Conservation (phyloP, 1,139 yeast genomes). For the Yueomyces sp. region DNA sequence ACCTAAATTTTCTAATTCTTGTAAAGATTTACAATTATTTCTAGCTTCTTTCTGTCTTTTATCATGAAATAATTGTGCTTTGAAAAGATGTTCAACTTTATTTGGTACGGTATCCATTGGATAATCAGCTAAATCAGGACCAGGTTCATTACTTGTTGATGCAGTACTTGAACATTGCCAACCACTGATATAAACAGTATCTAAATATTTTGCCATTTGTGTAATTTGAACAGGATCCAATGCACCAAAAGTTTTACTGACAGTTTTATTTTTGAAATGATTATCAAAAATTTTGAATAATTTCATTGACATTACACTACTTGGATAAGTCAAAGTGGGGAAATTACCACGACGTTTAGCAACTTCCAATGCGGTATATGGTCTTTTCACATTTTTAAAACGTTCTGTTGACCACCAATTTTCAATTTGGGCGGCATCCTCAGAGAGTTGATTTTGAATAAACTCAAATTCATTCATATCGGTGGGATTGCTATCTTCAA, state of each 20-base stretch:
- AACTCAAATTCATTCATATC: no score
- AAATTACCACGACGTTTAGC: conserved; percentile 80
- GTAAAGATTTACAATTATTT: conserved; percentile 47
- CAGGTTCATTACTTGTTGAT: conserved; percentile 92
- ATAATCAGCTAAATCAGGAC: conserved; percentile 96
- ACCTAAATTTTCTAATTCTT: conserved; percentile 31
- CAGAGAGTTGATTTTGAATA: conserved; percentile 3
- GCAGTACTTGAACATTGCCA: conserved; percentile 99
- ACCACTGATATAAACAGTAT: conserved; percentile 87
- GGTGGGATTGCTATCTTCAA: no score
- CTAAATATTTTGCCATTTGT: conserved; percentile 93
- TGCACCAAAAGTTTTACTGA: conserved; percentile 89
- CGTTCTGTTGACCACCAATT: conserved; percentile 92
- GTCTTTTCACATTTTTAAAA: conserved; percentile 80
- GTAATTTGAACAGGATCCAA: conserved; percentile 92
- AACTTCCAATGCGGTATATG: conserved; percentile 79
- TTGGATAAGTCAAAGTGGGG: conserved; percentile 48
- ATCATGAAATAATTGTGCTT: conserved; percentile 95
- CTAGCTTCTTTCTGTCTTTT: conserved; percentile 90
- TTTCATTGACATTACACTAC: conserved; percentile 75
- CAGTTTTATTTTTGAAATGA: conserved; percentile 64
- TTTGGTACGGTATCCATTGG: conserved; percentile 98
- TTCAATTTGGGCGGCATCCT: conserved; percentile 60
- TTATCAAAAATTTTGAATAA: conserved; percentile 55
- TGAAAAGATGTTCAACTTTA: conserved; percentile 94